Conservation (phyloP, 2,329 filamentous ascomycete species). For the Drechslerella coelobrocha region DNA sequence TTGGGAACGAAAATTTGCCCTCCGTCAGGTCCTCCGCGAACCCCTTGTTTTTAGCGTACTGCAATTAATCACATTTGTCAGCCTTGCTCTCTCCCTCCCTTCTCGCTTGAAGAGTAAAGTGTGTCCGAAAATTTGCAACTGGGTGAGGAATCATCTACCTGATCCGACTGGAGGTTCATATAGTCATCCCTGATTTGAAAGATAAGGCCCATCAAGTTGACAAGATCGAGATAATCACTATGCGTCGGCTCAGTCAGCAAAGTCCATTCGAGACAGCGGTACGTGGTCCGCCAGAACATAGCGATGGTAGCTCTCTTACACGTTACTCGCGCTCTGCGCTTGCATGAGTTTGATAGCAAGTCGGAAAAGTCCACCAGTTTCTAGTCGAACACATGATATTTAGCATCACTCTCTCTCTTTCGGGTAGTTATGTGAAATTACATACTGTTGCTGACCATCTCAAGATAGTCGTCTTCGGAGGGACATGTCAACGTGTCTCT, state of each 20-base stretch:
- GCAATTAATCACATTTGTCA: constrained; percentile 51
- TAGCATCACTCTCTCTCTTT: background rate
- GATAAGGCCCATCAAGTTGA: constrained; percentile 82
- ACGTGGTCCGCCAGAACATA: too few relatives aligned
- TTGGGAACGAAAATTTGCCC: constrained; percentile 94
- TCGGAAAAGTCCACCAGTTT: constrained; percentile 85
- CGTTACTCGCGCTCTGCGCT: constrained; percentile 65
- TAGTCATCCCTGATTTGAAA: constrained; percentile 96
- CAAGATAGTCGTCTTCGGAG: constrained; percentile 86
- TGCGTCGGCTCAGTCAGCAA: constrained; percentile 9
- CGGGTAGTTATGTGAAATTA: background rate
- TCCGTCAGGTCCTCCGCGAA: constrained; percentile 95
- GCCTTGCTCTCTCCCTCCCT: background rate
- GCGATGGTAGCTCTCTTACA: constrained; percentile 13
- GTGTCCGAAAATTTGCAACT: constrained; percentile 55
- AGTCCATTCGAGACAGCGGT: too few relatives aligned
- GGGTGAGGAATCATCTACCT: constrained; percentile 55
- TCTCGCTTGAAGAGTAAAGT: background rate
- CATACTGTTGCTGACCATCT: constrained; percentile 82
- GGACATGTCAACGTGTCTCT: constrained; percentile 82
- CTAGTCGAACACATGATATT: constrained; percentile 17
- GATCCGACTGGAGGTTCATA: constrained; percentile 71
- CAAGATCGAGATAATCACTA: constrained; percentile 78
- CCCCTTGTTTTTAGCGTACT: constrained; percentile 88
- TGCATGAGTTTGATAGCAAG: constrained; percentile 88